These are phyloP conservation scores for Yarrowia porcina DNA, from an alignment of 805 yeast genomes.

Conservation along the genomic window DNA sequence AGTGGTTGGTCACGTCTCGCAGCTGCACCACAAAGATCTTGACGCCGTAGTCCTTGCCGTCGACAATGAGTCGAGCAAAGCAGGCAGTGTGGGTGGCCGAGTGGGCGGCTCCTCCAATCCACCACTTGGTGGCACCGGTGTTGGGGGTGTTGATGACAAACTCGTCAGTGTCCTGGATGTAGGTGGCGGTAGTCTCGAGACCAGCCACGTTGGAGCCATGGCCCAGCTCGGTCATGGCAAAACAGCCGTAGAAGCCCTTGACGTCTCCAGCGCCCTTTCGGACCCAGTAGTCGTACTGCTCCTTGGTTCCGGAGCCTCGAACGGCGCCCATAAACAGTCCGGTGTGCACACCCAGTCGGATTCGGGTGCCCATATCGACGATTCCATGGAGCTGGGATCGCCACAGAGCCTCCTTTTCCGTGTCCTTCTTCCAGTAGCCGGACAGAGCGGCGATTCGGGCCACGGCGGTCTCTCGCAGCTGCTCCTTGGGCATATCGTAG, in stretches of 20 bases:
- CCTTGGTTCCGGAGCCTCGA: conserved; percentile 82
- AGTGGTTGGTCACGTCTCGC: conserved; percentile 63
- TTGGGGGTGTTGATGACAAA: conserved; percentile 83
- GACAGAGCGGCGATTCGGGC: conserved; percentile 36
- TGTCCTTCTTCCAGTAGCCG: conserved; percentile 30
- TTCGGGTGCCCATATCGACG: conserved; percentile 71
- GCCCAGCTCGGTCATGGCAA: conserved; percentile 89
- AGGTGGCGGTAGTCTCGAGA: conserved; percentile 90
- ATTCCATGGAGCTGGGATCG: conserved; percentile 36
- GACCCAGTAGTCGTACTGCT: conserved; percentile 83
- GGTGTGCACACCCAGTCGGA: conserved; percentile 83
- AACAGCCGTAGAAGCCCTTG: conserved; percentile 65
- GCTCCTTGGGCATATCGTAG: conserved; percentile 49
- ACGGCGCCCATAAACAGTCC: conserved; percentile 80
- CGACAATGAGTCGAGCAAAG: conserved; percentile 77
- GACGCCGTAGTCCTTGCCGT: conserved; percentile 86
- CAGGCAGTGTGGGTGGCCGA: conserved; percentile 82
- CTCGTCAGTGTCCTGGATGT: conserved; percentile 58
- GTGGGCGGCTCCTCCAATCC: conserved; percentile 98
- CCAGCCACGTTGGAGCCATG: conserved; percentile 96
- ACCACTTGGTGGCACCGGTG: conserved; percentile 93
- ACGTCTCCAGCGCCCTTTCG: conserved; percentile 47
- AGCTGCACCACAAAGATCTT: conserved; percentile 91
- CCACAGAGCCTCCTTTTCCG: conserved; percentile 34
- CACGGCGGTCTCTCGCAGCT: conserved; percentile 41